These are phyloP conservation scores for Emergomyces pasteurianus DNA, from an alignment of 2,329 filamentous ascomycete genomes.

Conservation along the genomic window DNA sequence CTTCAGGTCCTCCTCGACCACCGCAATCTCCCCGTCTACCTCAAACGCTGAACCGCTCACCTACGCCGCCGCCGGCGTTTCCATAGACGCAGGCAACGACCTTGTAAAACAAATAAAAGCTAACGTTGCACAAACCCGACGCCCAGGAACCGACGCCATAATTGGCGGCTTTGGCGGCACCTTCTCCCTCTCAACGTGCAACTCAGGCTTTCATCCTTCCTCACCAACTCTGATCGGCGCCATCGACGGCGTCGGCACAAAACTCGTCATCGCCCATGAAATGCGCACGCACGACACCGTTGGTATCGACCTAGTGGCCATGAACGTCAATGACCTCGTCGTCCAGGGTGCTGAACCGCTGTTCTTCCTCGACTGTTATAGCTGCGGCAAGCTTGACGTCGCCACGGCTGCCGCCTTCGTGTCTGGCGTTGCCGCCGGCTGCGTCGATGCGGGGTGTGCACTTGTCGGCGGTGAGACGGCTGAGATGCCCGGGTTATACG, in stretches of 20 bases:
- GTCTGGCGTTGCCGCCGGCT: constrained; percentile 78
- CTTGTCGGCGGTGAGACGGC: constrained; percentile 96
- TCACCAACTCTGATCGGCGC: constrained; percentile 80
- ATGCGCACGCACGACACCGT: constrained; percentile 88
- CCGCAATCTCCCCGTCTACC: constrained; percentile 9
- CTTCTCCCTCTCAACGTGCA: constrained; percentile 56
- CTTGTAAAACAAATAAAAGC: constrained; percentile 87
- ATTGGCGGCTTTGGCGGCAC: constrained; percentile 93
- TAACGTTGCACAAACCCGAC: constrained; percentile 71
- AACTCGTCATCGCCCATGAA: constrained; percentile 87
- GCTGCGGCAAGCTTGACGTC: constrained; percentile 76
- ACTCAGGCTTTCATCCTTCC: constrained; percentile 61
- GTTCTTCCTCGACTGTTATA: constrained; percentile 97
- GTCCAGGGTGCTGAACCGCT: constrained; percentile 91
- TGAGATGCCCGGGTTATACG: constrained; percentile 95
- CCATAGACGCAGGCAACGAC: constrained; percentile 85
- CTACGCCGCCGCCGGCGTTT: constrained; percentile 86
- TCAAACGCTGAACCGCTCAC: constrained; percentile 46
- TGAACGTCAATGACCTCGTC: constrained; percentile 97
- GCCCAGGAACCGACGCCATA: constrained; percentile 78
- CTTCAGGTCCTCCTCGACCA: constrained; percentile 25
- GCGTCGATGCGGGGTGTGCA: constrained; percentile 71
- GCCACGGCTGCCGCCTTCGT: constrained; percentile 74
- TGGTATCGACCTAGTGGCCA: constrained; percentile 91
- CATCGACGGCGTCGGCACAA: constrained; percentile 93